These are phyloP conservation scores for Metarhizium robertsii DNA, from an alignment of 2,329 filamentous ascomycete species.

Conservation along the genomic window DNA sequence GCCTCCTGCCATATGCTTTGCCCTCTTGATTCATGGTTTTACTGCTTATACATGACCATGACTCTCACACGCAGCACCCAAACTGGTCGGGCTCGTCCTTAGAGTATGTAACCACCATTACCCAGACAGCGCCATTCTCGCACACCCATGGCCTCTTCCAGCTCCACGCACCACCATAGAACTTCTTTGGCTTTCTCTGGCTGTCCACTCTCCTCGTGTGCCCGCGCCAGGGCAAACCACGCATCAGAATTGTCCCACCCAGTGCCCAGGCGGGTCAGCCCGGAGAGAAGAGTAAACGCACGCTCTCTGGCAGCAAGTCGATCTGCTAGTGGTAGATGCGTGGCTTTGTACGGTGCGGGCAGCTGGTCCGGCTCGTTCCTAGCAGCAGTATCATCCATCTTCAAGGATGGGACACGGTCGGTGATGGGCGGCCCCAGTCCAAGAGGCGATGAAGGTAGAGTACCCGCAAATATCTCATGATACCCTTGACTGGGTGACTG, in stretches of 20 bases:
- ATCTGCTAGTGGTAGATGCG: conserved; percentile 63
- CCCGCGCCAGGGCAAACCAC: conserved; percentile 81
- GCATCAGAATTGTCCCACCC: conserved; percentile 92
- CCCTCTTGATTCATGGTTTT: too few species aligned
- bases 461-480: conserved; percentile 2
- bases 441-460: conserved; percentile 35
- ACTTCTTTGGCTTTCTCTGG: conserved; percentile 82
- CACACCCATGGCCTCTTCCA: conserved; percentile 77
- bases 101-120: conserved; percentile 53
- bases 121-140: conserved; percentile 68
- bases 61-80: too few species aligned
- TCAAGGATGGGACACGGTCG: conserved; percentile 6
- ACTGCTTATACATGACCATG: too few species aligned
- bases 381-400: conserved; percentile 15
- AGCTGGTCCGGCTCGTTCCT: conserved; percentile 26
- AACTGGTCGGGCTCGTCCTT: not conserved
- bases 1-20: too few species aligned
- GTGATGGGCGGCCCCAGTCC: conserved; percentile 30
- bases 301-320: conserved; percentile 84
- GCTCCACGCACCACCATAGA: conserved; percentile 94
- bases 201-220: conserved; percentile 81
- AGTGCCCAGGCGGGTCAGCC: conserved; percentile 72
- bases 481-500: conserved; percentile 1
- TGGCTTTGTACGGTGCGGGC: conserved; percentile 44
- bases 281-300: conserved; percentile 73